phyloP scores from a whole-genome alignment of 208 protist genomes.

The Naegleria gruberi region DNA sequence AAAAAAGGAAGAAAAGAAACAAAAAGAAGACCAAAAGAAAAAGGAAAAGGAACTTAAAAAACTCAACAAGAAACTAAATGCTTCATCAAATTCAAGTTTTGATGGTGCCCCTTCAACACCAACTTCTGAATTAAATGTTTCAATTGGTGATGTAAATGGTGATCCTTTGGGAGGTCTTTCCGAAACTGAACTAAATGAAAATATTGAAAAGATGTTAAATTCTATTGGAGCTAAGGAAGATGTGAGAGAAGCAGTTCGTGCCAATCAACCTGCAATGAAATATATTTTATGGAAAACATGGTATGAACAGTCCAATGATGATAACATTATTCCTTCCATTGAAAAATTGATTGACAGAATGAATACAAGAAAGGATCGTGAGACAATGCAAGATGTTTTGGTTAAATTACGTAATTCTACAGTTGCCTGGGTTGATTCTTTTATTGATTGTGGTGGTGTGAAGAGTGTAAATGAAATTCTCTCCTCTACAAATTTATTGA shows the following conservation, averaged over 20 bases:
- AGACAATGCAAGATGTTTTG: background rate
- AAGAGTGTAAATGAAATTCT: background rate
- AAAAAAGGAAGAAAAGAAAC: background rate
- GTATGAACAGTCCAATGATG: background rate
- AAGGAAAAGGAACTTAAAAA: background rate
- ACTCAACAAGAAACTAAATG: background rate
- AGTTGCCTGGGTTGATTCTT: background rate
- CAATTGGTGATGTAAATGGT: background rate
- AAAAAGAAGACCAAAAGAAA: background rate
- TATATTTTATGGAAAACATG: background rate
- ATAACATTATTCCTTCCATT: background rate
- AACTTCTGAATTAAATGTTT: background rate
- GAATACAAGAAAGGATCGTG: background rate
- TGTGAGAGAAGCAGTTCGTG: background rate
- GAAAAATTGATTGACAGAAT: background rate
- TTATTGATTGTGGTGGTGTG: background rate
- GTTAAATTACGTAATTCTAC: background rate
- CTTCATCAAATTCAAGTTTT: background rate
- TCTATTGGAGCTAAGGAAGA: background rate
- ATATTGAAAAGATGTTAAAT: background rate
- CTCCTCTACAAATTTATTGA: constrained; percentile 1
- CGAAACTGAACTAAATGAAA: background rate
- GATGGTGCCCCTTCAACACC: background rate
- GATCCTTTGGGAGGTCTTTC: background rate
- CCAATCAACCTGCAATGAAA: background rate